Percentiles rank a stretch among this genome's conserved stretches.
Conservation (phyloP, 169 alveolate species). For the Babesia ovata region DNA sequence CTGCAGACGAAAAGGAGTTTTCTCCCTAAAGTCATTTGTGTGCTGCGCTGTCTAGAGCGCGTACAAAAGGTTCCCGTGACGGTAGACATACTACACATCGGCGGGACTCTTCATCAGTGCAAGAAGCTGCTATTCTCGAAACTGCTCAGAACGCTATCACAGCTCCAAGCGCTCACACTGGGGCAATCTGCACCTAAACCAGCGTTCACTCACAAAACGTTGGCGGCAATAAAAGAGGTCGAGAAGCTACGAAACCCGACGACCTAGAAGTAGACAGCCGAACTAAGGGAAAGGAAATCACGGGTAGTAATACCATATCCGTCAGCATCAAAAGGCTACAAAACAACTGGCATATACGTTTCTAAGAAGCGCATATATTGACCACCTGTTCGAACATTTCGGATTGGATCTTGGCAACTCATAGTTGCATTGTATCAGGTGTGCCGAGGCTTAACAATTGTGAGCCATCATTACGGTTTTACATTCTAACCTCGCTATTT, state of each 20-base stretch:
- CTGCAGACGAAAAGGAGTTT: constrained; percentile 52
- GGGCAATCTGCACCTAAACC: constrained; percentile 3
- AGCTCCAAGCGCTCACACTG: constrained; percentile 36
- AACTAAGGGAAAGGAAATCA: background rate
- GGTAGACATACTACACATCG: constrained; percentile 40
- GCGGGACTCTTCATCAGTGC: constrained; percentile 67
- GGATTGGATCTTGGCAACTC: no score
- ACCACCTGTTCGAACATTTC: no score
- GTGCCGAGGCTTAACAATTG: no score
- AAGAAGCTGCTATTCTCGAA: constrained; percentile 39
- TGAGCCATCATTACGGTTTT: no score
- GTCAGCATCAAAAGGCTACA: no score
- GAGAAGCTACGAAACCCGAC: constrained; percentile 11
- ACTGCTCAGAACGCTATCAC: constrained; percentile 45
- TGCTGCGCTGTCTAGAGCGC: constrained; percentile 30
- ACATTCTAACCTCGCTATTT: no score
- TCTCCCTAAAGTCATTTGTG: constrained; percentile 39
- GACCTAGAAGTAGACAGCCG: background rate
- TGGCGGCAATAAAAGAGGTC: constrained; percentile 17
- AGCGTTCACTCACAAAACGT: background rate
- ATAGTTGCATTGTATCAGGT: no score
- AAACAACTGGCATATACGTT: no score
- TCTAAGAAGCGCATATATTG: no score
- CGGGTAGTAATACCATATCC: no score
- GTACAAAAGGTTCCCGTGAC: constrained; percentile 46